Evolutionary conservation across 2,329 filamentous ascomycete species (phyloP).

Genomic region (Venturia aucupariae): DNA sequence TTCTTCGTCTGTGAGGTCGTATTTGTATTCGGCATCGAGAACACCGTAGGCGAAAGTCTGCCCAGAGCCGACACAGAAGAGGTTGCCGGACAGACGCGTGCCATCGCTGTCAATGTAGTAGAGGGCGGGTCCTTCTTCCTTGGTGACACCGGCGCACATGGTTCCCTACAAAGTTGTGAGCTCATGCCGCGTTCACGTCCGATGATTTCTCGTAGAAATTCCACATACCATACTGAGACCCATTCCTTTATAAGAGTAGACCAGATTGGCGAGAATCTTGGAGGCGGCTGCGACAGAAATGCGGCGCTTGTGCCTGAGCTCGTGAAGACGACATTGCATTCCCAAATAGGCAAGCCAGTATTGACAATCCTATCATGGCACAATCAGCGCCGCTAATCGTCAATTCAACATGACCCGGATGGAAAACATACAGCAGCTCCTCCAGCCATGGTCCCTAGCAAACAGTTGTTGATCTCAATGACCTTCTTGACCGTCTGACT

Average conservation of each 20-base stretch:
- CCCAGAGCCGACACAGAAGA: slow-evolving; percentile 96
- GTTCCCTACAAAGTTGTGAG: slow-evolving; percentile 49
- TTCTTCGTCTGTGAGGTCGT: slow-evolving; percentile 78
- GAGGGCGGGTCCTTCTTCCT: slow-evolving; percentile 88
- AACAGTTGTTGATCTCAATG: slow-evolving; percentile 91
- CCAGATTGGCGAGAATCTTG: slow-evolving; percentile 97
- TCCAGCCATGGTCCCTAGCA: slow-evolving; percentile 96
- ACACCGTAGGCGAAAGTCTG: slow-evolving; percentile 99
- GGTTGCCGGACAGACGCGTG: slow-evolving; percentile 81
- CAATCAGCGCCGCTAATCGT: neutral
- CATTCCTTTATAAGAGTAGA: slow-evolving; percentile 99
- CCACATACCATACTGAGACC: slow-evolving; percentile 74
- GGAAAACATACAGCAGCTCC: slow-evolving; percentile 66
- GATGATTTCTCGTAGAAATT: neutral
- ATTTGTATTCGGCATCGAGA: slow-evolving; percentile 87
- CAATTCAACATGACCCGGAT: slow-evolving; percentile 17
- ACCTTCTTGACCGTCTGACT: slow-evolving; percentile 99
- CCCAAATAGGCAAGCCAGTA: slow-evolving; percentile 99
- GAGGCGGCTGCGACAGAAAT: slow-evolving; percentile 95
- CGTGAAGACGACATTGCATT: slow-evolving; percentile 98
- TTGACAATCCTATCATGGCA: slow-evolving; percentile 72
- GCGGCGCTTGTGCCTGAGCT: slow-evolving; percentile 97
- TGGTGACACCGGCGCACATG: slow-evolving; percentile 96
- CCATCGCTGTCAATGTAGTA: slow-evolving; percentile 99
- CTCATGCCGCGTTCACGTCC: no score